Evolutionary conservation across 1,284 basidiomycete species (phyloP).

Genomic region (Pseudozyma tsukubaensis): DNA sequence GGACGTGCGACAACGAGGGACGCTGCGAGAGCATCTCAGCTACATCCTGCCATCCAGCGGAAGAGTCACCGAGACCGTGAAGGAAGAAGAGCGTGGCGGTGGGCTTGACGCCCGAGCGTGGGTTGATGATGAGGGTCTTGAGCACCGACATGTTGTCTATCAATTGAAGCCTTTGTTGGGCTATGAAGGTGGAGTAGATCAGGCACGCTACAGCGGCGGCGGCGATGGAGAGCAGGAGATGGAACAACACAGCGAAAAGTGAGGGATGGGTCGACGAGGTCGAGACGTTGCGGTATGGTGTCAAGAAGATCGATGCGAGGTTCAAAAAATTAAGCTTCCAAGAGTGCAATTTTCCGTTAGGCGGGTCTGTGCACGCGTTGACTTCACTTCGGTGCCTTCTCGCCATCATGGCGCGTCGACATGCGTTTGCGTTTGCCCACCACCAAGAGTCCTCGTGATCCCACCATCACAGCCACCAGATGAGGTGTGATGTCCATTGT

Average conservation of each 20-base stretch:
- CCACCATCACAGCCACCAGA: too few relatives aligned
- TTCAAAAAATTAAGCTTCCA: not conserved
- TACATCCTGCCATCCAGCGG: constrained; percentile 65
- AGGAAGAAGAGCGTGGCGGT: constrained; percentile 65
- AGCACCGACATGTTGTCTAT: constrained; percentile 50
- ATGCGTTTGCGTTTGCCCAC: not conserved
- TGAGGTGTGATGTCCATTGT: too few relatives aligned
- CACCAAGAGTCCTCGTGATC: too few relatives aligned
- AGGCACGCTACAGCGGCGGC: constrained; percentile 18
- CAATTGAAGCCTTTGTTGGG: constrained; percentile 1
- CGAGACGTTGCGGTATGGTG: not conserved
- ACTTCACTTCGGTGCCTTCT: not conserved
- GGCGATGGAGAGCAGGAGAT: not conserved
- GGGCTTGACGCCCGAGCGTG: constrained; percentile 56
- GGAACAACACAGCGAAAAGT: constrained; percentile 9
- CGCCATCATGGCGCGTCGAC: not conserved
- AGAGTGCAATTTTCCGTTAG: not conserved
- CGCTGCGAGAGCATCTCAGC: constrained; percentile 64
- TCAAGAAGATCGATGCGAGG: constrained; percentile 3
- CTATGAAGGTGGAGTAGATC: constrained; percentile 6
- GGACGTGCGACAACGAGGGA: constrained; percentile 62
- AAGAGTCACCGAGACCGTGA: constrained; percentile 66
- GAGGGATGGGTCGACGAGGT: not conserved
- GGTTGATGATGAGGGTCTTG: constrained; percentile 64
- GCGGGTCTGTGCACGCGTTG: constrained; percentile 1